These are phyloP conservation scores for Pulchroboletus neoregius DNA, from an alignment of 1,284 basidiomycete genomes.

Conservation along the genomic window DNA sequence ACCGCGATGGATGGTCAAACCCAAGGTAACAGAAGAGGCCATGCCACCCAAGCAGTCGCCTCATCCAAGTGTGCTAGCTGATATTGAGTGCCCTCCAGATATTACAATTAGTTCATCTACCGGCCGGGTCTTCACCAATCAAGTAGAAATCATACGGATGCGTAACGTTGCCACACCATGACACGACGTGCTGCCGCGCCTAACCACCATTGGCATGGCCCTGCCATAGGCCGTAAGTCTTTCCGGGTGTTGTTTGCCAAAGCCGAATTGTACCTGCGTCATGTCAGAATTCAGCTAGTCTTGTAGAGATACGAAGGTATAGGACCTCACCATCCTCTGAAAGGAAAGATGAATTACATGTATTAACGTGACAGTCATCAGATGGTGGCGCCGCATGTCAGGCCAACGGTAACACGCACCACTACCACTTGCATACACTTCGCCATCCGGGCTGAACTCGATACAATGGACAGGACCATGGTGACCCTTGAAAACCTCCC, in stretches of 20 bases:
- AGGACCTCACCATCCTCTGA: slow-evolving; percentile 66
- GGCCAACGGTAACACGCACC: slow-evolving; percentile 51
- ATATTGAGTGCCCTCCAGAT: slow-evolving; percentile 13
- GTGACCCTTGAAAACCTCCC: slow-evolving; percentile 93
- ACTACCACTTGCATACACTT: slow-evolving; percentile 94
- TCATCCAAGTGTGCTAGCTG: slow-evolving; percentile 1
- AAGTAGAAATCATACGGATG: slow-evolving; percentile 16
- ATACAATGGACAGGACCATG: slow-evolving; percentile 96
- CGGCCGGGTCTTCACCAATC: slow-evolving; percentile 12
- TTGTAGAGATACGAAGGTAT: not conserved
- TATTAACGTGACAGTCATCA: slow-evolving; percentile 15
- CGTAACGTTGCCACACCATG: slow-evolving; percentile 8
- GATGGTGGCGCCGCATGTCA: slow-evolving; percentile 3
- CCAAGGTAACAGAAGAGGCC: too few relatives aligned
- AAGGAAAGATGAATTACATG: slow-evolving; percentile 20
- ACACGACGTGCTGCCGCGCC: slow-evolving; percentile 1
- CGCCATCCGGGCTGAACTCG: slow-evolving; percentile 95
- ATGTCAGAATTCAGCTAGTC: slow-evolving; percentile 12
- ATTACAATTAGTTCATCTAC: slow-evolving; percentile 20
- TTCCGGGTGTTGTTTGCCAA: slow-evolving; percentile 95
- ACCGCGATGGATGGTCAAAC: not conserved
- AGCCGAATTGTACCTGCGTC: slow-evolving; percentile 81
- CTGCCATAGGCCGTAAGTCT: slow-evolving; percentile 92
- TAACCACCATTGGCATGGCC: slow-evolving; percentile 53
- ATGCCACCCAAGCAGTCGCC: not conserved